These are phyloP conservation scores for Penicillium brevicompactum DNA, from an alignment of 2,329 filamentous ascomycete genomes.

Conservation along the genomic window DNA sequence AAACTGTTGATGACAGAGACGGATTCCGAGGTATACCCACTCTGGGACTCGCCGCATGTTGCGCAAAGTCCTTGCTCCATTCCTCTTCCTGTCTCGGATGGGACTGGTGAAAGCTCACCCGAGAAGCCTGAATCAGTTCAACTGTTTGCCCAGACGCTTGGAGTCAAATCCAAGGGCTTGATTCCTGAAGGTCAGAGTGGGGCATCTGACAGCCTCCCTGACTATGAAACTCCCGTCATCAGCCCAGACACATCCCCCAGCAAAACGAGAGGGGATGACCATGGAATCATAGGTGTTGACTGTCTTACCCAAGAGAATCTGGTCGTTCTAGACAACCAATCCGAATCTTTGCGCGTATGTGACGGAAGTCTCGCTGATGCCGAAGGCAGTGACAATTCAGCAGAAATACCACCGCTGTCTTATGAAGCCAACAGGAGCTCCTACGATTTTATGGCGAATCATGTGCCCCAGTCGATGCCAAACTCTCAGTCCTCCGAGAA, in stretches of 20 bases:
- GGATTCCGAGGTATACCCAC: not conserved
- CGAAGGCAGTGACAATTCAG: not conserved
- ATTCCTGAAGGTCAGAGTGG: not conserved
- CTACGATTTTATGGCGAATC: not conserved
- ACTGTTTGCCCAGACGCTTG: not conserved
- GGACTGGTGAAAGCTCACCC: not conserved
- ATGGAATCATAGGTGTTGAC: not conserved
- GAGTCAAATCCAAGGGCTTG: not conserved
- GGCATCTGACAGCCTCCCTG: not conserved
- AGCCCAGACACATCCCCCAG: not conserved
- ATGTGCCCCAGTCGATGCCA: not conserved
- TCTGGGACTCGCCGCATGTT: not conserved
- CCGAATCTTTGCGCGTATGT: conserved; percentile 9
- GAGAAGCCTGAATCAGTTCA: not conserved
- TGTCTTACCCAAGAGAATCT: not conserved
- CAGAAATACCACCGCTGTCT: not conserved
- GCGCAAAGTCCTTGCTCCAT: not conserved
- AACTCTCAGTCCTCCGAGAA: not conserved
- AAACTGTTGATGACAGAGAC: not conserved
- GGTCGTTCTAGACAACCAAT: conserved; percentile 6
- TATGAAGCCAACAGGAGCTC: not conserved
- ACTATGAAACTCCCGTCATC: not conserved
- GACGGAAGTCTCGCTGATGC: conserved; percentile 14
- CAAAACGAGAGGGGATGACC: not conserved
- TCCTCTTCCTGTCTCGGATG: conserved; percentile 12